These are phyloP conservation scores for Metschnikowia proteae DNA, from an alignment of 805 yeast genomes.

Conservation along the genomic window DNA sequence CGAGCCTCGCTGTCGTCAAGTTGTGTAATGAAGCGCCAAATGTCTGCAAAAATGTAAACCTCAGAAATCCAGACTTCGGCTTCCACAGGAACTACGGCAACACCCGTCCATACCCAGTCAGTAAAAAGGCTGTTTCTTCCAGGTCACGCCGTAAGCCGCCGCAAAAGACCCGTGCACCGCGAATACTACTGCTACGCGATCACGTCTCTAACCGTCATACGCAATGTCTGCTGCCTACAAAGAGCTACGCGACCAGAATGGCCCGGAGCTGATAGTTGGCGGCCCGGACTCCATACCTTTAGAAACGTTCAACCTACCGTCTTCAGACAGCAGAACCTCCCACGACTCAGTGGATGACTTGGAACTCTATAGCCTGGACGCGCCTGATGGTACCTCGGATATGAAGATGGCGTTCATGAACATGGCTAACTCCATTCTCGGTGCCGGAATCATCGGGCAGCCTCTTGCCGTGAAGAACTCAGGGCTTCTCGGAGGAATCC, in stretches of 20 bases:
- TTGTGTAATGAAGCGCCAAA: too few species aligned
- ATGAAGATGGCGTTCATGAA: constrained; percentile 92
- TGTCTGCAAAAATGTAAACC: too few species aligned
- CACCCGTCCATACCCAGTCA: too few species aligned
- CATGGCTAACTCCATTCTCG: constrained; percentile 92
- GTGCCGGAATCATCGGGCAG: constrained; percentile 94
- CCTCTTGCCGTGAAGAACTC: constrained; percentile 82
- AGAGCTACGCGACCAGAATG: background rate
- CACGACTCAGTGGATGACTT: constrained; percentile 3
- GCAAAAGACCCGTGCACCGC: constrained; percentile 3
- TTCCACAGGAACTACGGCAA: too few species aligned
- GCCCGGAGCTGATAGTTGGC: background rate
- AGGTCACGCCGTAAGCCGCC: too few species aligned
- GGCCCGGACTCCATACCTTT: background rate
- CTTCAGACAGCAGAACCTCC: background rate
- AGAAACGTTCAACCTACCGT: background rate
- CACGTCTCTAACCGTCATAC: background rate
- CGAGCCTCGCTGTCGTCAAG: too few species aligned
- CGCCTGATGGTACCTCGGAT: constrained; percentile 28
- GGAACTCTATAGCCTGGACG: constrained; percentile 7
- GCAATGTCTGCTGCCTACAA: constrained; percentile 4
- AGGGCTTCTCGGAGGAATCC: constrained; percentile 71
- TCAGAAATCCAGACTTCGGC: too few species aligned
- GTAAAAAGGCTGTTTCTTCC: too few species aligned
- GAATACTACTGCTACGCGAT: background rate